A percentile compares a stretch with the other conserved stretches of the same genome.
These are phyloP conservation scores for Danielia reshetovae DNA, from an alignment of 805 yeast genomes.

Conservation along the genomic window DNA sequence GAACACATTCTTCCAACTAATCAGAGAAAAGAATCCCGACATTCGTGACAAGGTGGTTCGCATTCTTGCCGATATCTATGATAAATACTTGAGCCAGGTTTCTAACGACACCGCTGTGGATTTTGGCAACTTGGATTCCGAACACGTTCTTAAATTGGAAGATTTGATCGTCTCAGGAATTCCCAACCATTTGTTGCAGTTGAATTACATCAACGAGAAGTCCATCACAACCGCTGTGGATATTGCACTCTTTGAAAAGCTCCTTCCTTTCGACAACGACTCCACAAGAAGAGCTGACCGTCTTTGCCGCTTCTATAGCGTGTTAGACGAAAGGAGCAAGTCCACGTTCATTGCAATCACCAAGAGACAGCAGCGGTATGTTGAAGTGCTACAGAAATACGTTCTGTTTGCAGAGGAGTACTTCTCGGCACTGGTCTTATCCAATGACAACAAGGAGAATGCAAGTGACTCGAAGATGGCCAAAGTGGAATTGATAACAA, in stretches of 20 bases:
- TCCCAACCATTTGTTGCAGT: conserved; percentile 61
- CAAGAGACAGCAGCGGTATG: conserved; percentile 60
- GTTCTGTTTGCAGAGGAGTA: conserved; percentile 47
- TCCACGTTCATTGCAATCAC: conserved; percentile 66
- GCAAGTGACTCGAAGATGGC: conserved; percentile 6
- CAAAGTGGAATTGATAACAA: conserved; percentile 18
- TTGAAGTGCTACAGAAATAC: conserved; percentile 48
- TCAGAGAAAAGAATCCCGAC: conserved; percentile 65
- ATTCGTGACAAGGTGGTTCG: conserved; percentile 60
- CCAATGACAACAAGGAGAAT: conserved; percentile 23
- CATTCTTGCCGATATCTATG: conserved; percentile 53
- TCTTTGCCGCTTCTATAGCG: conserved; percentile 44
- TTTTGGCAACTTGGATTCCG: conserved; percentile 25
- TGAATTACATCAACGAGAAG: conserved; percentile 71
- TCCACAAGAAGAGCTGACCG: conserved; percentile 48
- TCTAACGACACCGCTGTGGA: conserved; percentile 19
- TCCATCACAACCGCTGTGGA: conserved; percentile 67
- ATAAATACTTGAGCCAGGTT: conserved; percentile 34
- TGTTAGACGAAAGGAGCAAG: conserved; percentile 54
- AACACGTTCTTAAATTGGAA: conserved; percentile 24
- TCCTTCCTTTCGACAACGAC: conserved; percentile 52
- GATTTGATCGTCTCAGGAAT: conserved; percentile 41
- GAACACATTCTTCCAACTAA: conserved; percentile 53
- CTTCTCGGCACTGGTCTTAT: conserved; percentile 7
- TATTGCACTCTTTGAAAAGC: conserved; percentile 49